Evolutionary conservation across 23 red algal genomes (phyloP).

Genomic region (Gracilaria caudata): DNA sequence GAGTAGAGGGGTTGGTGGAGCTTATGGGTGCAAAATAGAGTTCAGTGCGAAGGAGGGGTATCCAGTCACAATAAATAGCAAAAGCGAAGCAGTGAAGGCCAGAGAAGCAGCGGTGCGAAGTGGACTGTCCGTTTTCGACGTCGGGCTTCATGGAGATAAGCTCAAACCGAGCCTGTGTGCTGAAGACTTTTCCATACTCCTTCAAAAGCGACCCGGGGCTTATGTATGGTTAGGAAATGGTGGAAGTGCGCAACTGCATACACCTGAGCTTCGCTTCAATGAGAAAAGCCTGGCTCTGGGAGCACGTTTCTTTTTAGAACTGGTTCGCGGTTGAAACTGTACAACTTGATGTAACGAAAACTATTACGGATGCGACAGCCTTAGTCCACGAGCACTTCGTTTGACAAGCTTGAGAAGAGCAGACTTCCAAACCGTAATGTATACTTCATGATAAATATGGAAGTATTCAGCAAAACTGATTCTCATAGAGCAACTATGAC

Average conservation of each 20-base stretch:
- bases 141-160: not conserved
- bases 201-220: conserved; percentile 7
- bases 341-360: too few relatives aligned
- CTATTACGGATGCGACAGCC: too few relatives aligned
- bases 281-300: not conserved
- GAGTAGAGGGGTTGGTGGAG: not conserved
- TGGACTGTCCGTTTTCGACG: not conserved
- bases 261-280: not conserved
- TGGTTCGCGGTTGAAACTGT: not conserved
- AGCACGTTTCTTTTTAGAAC: not conserved
- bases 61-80: conserved; percentile 11
- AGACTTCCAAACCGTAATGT: too few relatives aligned
- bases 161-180: conserved; percentile 29
- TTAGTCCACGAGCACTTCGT: too few relatives aligned
- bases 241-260: conserved; percentile 5
- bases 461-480: too few relatives aligned
- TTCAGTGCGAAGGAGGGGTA: conserved; percentile 13
- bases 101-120: not conserved
- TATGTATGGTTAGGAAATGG: conserved; percentile 39
- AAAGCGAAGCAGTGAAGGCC: not conserved
- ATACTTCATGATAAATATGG: too few relatives aligned
- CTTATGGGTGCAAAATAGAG: conserved; percentile 17
- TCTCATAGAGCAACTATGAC: too few relatives aligned
- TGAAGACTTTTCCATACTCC: conserved; percentile 40
- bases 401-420: too few relatives aligned